phyloP scores from a whole-genome alignment of 1,284 basidiomycete species.

The Trametes versicolor region DNA sequence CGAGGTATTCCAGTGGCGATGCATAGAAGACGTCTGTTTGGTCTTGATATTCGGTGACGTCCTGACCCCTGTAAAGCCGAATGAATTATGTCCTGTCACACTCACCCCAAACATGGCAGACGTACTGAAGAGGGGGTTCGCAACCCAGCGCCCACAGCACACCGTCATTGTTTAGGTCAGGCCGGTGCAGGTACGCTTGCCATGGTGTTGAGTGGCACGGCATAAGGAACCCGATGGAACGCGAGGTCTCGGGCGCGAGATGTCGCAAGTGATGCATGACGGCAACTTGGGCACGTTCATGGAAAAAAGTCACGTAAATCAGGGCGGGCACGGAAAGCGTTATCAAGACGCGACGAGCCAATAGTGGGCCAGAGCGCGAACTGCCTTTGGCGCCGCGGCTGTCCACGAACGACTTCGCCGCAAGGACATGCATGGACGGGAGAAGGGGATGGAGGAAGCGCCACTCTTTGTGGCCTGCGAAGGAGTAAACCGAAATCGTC shows the following conservation, averaged over 20 bases:
- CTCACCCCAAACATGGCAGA: slow-evolving; percentile 17
- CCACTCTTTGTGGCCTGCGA: slow-evolving; percentile 95
- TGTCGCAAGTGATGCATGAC: slow-evolving; percentile 73
- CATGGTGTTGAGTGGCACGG: slow-evolving; percentile 99
- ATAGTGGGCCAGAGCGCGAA: slow-evolving; percentile 23
- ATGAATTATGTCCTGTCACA: slow-evolving; percentile 18
- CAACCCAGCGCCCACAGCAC: slow-evolving; percentile 88
- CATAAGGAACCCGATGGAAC: slow-evolving; percentile 87
- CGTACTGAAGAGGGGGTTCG: slow-evolving; percentile 87
- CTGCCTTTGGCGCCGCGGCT: slow-evolving; percentile 19
- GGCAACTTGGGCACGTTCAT: slow-evolving; percentile 81
- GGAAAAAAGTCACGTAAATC: slow-evolving; percentile 75
- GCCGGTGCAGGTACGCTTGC: slow-evolving; percentile 87
- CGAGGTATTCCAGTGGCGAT: slow-evolving; percentile 76
- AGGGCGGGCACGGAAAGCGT: slow-evolving; percentile 66
- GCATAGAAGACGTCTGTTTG: slow-evolving; percentile 89
- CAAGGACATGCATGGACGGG: slow-evolving; percentile 86
- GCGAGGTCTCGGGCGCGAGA: slow-evolving; percentile 59
- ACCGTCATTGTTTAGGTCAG: slow-evolving; percentile 60
- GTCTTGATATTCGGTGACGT: slow-evolving; percentile 71
- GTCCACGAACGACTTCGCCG: slow-evolving; percentile 75
- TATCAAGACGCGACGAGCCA: slow-evolving; percentile 54
- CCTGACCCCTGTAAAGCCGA: slow-evolving; percentile 54
- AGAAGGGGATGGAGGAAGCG: slow-evolving; percentile 94
- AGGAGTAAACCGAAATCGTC: slow-evolving; percentile 80